These are phyloP conservation scores for Talaromyces wortmannii DNA, from an alignment of 495 filamentous ascomycete genomes.

Conservation along the genomic window DNA sequence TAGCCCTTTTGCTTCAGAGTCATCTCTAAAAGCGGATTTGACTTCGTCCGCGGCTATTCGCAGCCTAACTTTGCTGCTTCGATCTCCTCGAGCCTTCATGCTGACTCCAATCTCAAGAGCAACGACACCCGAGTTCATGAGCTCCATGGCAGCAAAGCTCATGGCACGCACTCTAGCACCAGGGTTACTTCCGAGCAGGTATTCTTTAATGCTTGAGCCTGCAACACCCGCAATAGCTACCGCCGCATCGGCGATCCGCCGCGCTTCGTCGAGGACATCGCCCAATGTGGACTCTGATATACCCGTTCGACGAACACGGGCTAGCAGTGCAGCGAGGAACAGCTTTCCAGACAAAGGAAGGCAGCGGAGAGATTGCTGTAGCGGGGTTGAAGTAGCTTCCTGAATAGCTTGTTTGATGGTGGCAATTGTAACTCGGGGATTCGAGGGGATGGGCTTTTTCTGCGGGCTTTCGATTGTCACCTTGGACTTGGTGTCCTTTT, in stretches of 20 bases:
- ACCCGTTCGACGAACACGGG: constrained; percentile 73
- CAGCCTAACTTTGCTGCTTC: constrained; percentile 79
- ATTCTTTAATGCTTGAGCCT: constrained; percentile 32
- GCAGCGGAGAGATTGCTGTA: constrained; percentile 78
- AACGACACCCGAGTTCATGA: constrained; percentile 82
- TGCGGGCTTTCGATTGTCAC: constrained; percentile 3
- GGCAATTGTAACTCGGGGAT: constrained; percentile 75
- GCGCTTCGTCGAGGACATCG: constrained; percentile 89
- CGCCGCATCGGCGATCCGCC: constrained; percentile 55
- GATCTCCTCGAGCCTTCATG: constrained; percentile 50
- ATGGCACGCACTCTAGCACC: constrained; percentile 58
- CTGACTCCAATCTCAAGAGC: constrained; percentile 55
- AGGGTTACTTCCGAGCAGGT: constrained; percentile 29
- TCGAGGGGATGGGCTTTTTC: constrained; percentile 8
- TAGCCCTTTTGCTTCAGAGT: constrained; percentile 75
- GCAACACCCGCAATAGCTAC: constrained; percentile 39
- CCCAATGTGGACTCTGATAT: constrained; percentile 79
- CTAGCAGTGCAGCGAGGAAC: constrained; percentile 73
- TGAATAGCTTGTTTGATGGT: constrained; percentile 91
- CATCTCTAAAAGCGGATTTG: constrained; percentile 76
- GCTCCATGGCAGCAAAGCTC: constrained; percentile 65
- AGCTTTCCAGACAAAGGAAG: constrained; percentile 78
- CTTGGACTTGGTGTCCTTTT: background rate
- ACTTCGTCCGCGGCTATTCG: constrained; percentile 88
- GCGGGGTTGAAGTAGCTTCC: constrained; percentile 85